Percentiles rank a stretch among this genome's conserved stretches.
Evolutionary conservation across 2,329 filamentous ascomycete species (phyloP).

Genomic region (Arthroderma sp.): DNA sequence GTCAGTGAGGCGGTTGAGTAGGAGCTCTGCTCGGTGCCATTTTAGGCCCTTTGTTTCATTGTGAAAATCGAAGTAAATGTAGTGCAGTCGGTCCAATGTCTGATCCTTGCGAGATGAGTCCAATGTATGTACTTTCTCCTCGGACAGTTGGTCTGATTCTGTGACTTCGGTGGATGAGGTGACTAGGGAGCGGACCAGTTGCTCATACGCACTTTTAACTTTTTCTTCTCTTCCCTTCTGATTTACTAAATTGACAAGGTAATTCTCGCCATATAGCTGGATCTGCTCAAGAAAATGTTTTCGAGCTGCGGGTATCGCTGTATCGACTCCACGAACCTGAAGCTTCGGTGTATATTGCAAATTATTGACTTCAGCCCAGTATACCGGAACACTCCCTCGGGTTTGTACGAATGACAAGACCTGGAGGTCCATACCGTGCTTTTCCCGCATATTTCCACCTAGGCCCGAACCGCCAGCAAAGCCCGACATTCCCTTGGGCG

Average conservation of each 20-base stretch:
- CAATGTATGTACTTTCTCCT: slow-evolving; percentile 71
- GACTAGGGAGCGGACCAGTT: slow-evolving; percentile 66
- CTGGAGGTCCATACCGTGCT: slow-evolving; percentile 61
- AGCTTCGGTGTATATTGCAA: slow-evolving; percentile 83
- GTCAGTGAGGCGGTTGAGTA: slow-evolving; percentile 69
- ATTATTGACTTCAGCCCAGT: slow-evolving; percentile 92
- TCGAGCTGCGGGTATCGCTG: slow-evolving; percentile 62
- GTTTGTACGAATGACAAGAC: slow-evolving; percentile 93
- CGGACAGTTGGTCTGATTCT: slow-evolving; percentile 51
- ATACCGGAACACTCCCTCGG: slow-evolving; percentile 86
- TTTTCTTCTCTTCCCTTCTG: slow-evolving; percentile 80
- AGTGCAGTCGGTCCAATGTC: slow-evolving; percentile 74
- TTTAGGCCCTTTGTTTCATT: slow-evolving; percentile 90
- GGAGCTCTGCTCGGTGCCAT: slow-evolving; percentile 79
- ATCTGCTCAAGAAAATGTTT: slow-evolving; percentile 93
- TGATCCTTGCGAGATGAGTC: slow-evolving; percentile 49
- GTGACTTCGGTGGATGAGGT: slow-evolving; percentile 53
- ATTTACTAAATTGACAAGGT: slow-evolving; percentile 93
- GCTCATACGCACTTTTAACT: slow-evolving; percentile 88
- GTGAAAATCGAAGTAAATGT: slow-evolving; percentile 97
- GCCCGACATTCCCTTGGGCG: slow-evolving; percentile 58
- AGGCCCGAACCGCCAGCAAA: slow-evolving; percentile 66
- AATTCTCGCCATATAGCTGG: slow-evolving; percentile 85
- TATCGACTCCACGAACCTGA: slow-evolving; percentile 73
- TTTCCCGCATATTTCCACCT: slow-evolving; percentile 52